Evolutionary conservation across 331 rosid species (phyloP).

Genomic region (Quercus lobata): DNA sequence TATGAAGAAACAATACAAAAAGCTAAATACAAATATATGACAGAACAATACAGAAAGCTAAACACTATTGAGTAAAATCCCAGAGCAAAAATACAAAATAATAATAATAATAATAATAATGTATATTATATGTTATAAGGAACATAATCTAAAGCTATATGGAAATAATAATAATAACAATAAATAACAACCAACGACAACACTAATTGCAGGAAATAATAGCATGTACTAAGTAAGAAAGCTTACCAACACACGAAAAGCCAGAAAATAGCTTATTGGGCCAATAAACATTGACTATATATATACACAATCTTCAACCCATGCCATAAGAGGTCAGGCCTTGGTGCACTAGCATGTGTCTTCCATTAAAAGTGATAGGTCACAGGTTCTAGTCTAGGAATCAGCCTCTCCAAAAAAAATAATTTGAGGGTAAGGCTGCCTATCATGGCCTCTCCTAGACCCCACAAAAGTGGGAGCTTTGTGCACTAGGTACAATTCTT

Average conservation of each 20-base stretch:
- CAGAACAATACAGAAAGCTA: background rate
- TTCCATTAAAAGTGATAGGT: too few relatives aligned
- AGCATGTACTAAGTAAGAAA: background rate
- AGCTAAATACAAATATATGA: slow-evolving; percentile 7
- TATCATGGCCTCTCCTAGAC: too few relatives aligned
- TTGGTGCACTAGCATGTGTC: too few relatives aligned
- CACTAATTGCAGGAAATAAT: background rate
- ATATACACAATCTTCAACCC: background rate
- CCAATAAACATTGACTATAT: background rate
- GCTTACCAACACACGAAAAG: background rate
- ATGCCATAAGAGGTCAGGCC: background rate
- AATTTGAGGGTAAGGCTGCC: too few relatives aligned
- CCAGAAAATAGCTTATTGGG: background rate
- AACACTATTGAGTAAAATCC: background rate
- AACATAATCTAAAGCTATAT: background rate
- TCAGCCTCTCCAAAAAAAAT: too few relatives aligned
- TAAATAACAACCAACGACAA: background rate
- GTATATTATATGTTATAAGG: background rate
- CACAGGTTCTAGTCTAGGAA: too few relatives aligned
- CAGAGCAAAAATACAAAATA: background rate
- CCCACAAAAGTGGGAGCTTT: too few relatives aligned
- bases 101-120: background rate
- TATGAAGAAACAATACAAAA: background rate
- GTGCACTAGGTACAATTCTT: too few relatives aligned
- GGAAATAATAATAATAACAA: background rate